A percentile compares a stretch with the other conserved stretches of the same genome.
These are phyloP conservation scores for Fraxinus albicans DNA, from an alignment of 305 asterid genomes.

Conservation along the genomic window DNA sequence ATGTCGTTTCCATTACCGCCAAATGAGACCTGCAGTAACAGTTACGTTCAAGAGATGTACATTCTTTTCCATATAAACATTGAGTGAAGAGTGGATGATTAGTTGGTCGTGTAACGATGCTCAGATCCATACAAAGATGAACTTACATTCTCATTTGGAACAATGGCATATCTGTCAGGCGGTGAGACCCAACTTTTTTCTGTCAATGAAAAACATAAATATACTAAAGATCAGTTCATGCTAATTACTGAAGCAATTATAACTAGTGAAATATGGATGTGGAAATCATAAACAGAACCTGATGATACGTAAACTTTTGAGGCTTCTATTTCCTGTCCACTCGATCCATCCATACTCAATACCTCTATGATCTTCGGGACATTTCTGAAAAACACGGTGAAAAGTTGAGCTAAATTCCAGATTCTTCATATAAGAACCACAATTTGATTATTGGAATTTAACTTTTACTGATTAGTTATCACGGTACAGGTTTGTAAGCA, in stretches of 20 bases:
- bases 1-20: conserved; percentile 32
- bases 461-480: background rate
- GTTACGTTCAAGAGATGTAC: background rate
- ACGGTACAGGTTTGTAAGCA: background rate
- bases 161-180: conserved; percentile 48
- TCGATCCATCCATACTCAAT: conserved; percentile 76
- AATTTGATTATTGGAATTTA: background rate
- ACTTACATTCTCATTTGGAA: conserved; percentile 48
- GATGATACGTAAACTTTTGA: conserved; percentile 62
- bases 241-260: background rate
- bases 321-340: conserved; percentile 72
- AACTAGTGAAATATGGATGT: background rate
- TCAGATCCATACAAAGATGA: background rate
- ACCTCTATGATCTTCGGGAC: conserved; percentile 80
- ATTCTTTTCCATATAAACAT: background rate
- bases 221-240: background rate
- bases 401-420: background rate
- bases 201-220: conserved; percentile 28
- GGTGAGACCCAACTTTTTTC: conserved; percentile 52
- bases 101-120: background rate
- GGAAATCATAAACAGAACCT: conserved; percentile 38
- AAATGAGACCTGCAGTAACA: background rate
- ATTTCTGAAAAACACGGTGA: conserved; percentile 44
- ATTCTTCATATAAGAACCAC: background rate
- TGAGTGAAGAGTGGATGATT: background rate